Base-by-base conservation (phyloP, 345 rosid genomes). In the Noccaea bulbosa region DNA sequence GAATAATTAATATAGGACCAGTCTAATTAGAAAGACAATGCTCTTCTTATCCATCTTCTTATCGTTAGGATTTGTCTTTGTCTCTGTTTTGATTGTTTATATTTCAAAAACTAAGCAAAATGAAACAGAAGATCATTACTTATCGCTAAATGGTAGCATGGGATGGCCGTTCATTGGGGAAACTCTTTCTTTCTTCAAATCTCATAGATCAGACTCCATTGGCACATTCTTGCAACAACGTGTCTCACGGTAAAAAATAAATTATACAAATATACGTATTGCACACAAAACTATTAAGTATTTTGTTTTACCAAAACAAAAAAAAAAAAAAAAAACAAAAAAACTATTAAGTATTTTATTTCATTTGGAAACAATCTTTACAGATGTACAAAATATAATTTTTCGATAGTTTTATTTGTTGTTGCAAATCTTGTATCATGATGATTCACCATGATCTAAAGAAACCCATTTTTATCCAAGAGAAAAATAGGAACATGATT, bases 121-220 rank as follows among this genome's bases (percentile, higher is more conserved):
- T 10, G 61, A 39, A 8, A 69, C 62, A 7, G 22, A 35, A 51
- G 77, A 79, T 54, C 33, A 58, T 10, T 2, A 9, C 14, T 39
- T 52, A 32, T 55, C 83, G 35, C 88, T 91, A 7, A 49, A 58
- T 52, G 98, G 98, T 6, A 74, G 63, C 73, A 87, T 80, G 88
- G 98, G 98, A 33, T 88, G 84, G 96, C 96, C 98, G 22, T 61
- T 92, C 9, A 39, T 76, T 16, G 98, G 98, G 2, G 90, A 92
- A 62, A 87, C 95, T 57, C 77, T 85, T 44, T 73, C 82, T 77
- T 83, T 90, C 75, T 89, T 92, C 82, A 81, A 82, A 72, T 93
- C 98, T 70, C 98, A 92, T 65, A 71, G 67, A 74, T 90, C 96
- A 48, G 81, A 79, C 70, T 83, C 95, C 70, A 58, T 80, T 5